These are phyloP conservation scores for Omphalotus olearius DNA, from an alignment of 1,284 basidiomycete species.

Conservation along the genomic window DNA sequence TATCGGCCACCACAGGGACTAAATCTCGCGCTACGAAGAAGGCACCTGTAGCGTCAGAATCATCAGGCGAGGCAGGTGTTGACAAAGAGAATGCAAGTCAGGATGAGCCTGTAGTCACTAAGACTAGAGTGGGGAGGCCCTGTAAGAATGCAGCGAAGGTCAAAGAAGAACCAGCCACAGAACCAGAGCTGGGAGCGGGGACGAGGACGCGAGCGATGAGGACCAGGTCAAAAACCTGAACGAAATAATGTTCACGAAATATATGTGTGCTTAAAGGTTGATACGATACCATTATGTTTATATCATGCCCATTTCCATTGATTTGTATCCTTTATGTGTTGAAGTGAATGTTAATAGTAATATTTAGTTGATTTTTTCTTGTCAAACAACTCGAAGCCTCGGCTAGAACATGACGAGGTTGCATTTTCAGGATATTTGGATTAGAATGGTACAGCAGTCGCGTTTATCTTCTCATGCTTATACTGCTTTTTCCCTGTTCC, in stretches of 20 bases:
- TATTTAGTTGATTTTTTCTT: not conserved
- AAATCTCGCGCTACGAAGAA: slow-evolving; percentile 2
- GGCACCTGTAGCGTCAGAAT: not conserved
- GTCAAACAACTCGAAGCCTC: too few relatives aligned
- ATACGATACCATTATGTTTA: not conserved
- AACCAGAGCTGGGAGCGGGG: slow-evolving; percentile 2
- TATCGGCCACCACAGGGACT: not conserved
- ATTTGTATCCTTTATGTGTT: not conserved
- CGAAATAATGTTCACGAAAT: too few relatives aligned
- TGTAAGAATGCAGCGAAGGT: slow-evolving; percentile 5
- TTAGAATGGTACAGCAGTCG: slow-evolving; percentile 48
- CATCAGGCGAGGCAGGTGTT: slow-evolving; percentile 3
- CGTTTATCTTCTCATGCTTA: slow-evolving; percentile 60
- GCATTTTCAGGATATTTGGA: not conserved
- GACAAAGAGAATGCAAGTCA: slow-evolving; percentile 11
- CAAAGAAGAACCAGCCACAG: slow-evolving; percentile 7
- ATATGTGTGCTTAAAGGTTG: not conserved
- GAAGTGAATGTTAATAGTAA: too few relatives aligned
- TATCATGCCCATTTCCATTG: not conserved
- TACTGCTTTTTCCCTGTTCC: slow-evolving; percentile 74
- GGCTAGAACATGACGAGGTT: too few relatives aligned
- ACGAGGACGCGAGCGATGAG: slow-evolving; percentile 8
- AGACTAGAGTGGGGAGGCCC: slow-evolving; percentile 6
- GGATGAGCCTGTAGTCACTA: slow-evolving; percentile 4
- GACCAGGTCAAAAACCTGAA: slow-evolving; percentile 6